Percentiles rank a stretch among this genome's conserved stretches.
These are phyloP conservation scores for Globisporangium solare DNA, from an alignment of 352 stramenopile species.

Conservation along the genomic window DNA sequence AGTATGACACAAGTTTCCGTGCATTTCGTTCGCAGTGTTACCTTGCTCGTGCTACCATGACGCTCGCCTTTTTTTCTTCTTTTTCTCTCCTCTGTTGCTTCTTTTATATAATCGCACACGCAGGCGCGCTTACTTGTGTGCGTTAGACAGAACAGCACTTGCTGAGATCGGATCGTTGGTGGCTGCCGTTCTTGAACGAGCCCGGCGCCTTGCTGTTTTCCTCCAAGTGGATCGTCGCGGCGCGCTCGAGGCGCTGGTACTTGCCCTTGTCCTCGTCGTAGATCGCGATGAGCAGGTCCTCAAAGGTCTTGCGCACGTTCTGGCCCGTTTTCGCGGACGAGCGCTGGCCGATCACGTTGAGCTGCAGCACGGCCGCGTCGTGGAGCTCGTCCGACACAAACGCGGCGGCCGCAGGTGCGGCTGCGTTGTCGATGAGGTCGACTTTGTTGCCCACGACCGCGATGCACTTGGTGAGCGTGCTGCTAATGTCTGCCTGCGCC, in stretches of 20 bases:
- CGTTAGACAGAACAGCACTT: conserved; percentile 14
- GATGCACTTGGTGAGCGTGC: conserved; percentile 58
- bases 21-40: too few relatives aligned
- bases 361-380: conserved; percentile 27
- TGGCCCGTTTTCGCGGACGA: conserved; percentile 64
- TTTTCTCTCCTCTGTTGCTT: too few relatives aligned
- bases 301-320: conserved; percentile 65
- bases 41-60: too few relatives aligned
- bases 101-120: neutral
- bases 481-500: conserved; percentile 49
- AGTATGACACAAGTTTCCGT: too few relatives aligned
- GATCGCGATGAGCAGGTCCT: conserved; percentile 67
- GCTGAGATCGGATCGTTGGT: conserved; percentile 2
- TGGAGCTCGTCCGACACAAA: conserved; percentile 40
- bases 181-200: neutral
- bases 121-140: neutral
- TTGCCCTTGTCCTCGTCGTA: conserved; percentile 60
- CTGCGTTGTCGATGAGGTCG: conserved; percentile 31
- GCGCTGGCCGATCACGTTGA: conserved; percentile 47
- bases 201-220: conserved; percentile 1
- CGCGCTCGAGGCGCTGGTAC: conserved; percentile 29
- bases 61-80: neutral
- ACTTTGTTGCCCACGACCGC: conserved; percentile 81
- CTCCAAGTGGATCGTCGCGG: conserved; percentile 35
- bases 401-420: conserved; percentile 3